Evolutionary conservation across 208 protist genomes (phyloP).

Genomic region (Wallacemonas sp.): DNA sequence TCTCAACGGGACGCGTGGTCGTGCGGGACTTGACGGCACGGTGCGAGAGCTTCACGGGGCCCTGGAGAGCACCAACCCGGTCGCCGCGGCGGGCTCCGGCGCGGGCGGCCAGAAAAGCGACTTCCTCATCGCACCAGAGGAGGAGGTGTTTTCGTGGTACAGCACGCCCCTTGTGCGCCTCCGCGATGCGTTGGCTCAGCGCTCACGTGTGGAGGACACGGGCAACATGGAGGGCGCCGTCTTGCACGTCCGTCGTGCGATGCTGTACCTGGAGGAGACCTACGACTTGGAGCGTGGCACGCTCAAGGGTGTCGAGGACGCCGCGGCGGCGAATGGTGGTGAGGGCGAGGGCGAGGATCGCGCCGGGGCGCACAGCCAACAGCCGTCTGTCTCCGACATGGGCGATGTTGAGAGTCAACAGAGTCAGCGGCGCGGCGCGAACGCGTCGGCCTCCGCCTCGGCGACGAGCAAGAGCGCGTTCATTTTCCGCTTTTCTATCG

Average conservation of each 20-base stretch:
- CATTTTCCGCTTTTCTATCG: constrained; percentile 53
- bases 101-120: constrained; percentile 12
- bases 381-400: constrained; percentile 4
- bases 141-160: constrained; percentile 78
- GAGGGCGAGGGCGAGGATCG: background rate
- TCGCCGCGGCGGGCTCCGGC: constrained; percentile 8
- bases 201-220: constrained; percentile 36
- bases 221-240: constrained; percentile 68
- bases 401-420: constrained; percentile 19
- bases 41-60: constrained; percentile 26
- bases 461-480: constrained; percentile 34
- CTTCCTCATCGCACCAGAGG: constrained; percentile 44
- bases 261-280: constrained; percentile 86
- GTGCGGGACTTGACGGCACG: background rate
- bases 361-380: background rate
- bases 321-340: background rate
- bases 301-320: constrained; percentile 41
- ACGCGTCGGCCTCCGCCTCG: background rate
- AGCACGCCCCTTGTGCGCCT: constrained; percentile 67
- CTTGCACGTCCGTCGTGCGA: constrained; percentile 72
- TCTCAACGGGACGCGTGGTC: background rate
- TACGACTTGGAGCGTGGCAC: constrained; percentile 71
- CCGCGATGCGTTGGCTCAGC: constrained; percentile 33
- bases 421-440: background rate
- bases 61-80: constrained; percentile 33